These are phyloP conservation scores for Petrea volubilis DNA, from an alignment of 257 asterid species.

Conservation along the genomic window DNA sequence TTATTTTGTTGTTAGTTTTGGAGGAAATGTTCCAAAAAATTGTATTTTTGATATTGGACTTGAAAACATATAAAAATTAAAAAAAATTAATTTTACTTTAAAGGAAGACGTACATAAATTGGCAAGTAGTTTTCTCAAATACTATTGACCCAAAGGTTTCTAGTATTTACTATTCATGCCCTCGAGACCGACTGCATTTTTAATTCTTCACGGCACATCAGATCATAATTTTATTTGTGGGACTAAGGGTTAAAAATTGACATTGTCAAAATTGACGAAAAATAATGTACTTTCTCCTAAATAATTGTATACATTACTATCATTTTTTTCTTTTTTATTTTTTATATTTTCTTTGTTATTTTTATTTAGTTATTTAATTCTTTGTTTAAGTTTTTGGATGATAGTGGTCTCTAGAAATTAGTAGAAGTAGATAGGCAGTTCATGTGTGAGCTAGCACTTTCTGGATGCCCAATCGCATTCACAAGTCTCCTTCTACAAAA, in stretches of 20 bases:
- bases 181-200: no score
- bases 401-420: not conserved
- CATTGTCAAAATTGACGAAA: not conserved
- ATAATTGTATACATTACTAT: not conserved
- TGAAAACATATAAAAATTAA: no score
- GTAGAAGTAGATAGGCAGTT: not conserved
- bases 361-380: not conserved
- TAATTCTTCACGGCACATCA: not conserved
- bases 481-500: not conserved
- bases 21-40: no score
- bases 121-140: no score
- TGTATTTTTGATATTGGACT: no score
- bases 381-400: not conserved
- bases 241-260: not conserved
- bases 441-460: not conserved
- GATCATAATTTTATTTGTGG: not conserved
- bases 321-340: no score
- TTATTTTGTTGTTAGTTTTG: no score
- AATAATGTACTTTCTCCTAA: not conserved
- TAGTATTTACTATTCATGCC: no score
- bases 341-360: not conserved
- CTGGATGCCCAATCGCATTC: slow-evolving; percentile 2
- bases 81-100: no score
- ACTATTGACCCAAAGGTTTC: not conserved
- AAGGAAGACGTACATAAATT: no score